phyloP scores from a whole-genome alignment of 1,284 basidiomycete genomes.

The Apiotrichum gracile region DNA sequence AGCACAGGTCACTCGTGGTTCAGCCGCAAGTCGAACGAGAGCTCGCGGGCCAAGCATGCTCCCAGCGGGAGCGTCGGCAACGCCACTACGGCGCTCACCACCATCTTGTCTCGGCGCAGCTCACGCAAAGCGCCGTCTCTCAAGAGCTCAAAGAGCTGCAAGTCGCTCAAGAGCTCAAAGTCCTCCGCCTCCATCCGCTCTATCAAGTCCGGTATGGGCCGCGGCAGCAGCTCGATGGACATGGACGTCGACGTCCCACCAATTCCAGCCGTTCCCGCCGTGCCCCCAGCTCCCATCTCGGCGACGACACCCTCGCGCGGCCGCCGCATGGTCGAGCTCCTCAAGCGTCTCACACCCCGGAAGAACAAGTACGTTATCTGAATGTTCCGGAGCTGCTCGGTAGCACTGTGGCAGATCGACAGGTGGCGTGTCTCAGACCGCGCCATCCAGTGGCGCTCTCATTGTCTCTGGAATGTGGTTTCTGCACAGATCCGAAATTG shows the following conservation, averaged over 20 bases:
- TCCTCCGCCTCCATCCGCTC: not conserved
- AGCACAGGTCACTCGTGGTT: not conserved
- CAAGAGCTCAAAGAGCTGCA: not conserved
- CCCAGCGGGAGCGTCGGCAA: not conserved
- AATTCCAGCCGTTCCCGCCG: not conserved
- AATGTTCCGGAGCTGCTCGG: too few species aligned
- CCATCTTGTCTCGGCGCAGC: not conserved
- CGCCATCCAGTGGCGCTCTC: too few species aligned
- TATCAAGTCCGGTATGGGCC: slow-evolving; percentile 3
- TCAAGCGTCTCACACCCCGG: slow-evolving; percentile 4
- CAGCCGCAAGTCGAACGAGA: not conserved
- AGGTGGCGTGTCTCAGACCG: too few species aligned
- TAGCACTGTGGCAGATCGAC: too few species aligned
- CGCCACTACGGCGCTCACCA: not conserved
- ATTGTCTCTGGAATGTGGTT: too few species aligned
- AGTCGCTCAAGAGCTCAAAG: not conserved
- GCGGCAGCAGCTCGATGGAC: not conserved
- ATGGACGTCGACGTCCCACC: slow-evolving; percentile 1
- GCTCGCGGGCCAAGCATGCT: not conserved
- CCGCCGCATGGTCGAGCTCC: slow-evolving; percentile 3
- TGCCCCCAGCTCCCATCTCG: not conserved
- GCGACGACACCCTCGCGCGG: not conserved
- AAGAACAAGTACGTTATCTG: slow-evolving; percentile 2
- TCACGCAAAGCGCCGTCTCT: not conserved
- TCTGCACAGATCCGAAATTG: too few species aligned